Conservation (phyloP, 2,329 filamentous ascomycete species). For the Tolypocladium sp. region DNA sequence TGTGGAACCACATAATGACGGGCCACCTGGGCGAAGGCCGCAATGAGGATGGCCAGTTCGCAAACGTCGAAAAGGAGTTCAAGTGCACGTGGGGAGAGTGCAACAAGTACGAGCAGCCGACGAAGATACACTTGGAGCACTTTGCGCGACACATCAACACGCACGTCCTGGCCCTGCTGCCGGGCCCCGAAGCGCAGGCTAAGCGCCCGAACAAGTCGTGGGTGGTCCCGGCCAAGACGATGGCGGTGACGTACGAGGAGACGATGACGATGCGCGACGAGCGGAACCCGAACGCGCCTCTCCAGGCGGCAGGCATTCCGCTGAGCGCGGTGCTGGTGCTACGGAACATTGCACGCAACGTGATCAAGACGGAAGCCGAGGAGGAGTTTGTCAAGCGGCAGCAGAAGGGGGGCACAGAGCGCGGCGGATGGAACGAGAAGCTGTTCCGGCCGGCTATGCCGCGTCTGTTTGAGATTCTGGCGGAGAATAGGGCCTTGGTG, state of each 20-base stretch:
- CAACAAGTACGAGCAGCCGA: conserved; percentile 40
- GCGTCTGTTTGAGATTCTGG: conserved; percentile 59
- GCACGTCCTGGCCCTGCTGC: conserved; percentile 43
- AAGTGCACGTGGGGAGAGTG: conserved; percentile 62
- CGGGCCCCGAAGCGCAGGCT: conserved; percentile 9
- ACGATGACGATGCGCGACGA: conserved; percentile 48
- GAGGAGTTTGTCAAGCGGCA: conserved; percentile 42
- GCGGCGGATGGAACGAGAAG: conserved; percentile 53
- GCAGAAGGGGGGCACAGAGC: conserved; percentile 27
- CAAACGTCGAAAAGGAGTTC: conserved; percentile 42
- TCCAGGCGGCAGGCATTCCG: conserved; percentile 68
- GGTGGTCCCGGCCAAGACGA: conserved; percentile 46
- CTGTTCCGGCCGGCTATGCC: conserved; percentile 58
- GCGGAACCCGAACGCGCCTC: conserved; percentile 44
- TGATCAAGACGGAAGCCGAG: conserved; percentile 51
- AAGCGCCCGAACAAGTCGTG: conserved; percentile 24
- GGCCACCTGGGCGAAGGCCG: conserved; percentile 52
- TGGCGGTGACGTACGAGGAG: conserved; percentile 45
- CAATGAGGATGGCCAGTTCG: conserved; percentile 46
- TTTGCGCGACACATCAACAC: conserved; percentile 60
- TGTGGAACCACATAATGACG: conserved; percentile 64
- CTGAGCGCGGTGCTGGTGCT: conserved; percentile 69
- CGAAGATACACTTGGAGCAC: conserved; percentile 36
- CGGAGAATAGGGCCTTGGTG: conserved; percentile 57
- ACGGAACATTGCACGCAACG: conserved; percentile 65